Evolutionary conservation across 2,329 filamentous ascomycete genomes (phyloP), one percentile per base, ranked within the genome.

Genomic region (Rhynchosporium graminicola): DNA sequence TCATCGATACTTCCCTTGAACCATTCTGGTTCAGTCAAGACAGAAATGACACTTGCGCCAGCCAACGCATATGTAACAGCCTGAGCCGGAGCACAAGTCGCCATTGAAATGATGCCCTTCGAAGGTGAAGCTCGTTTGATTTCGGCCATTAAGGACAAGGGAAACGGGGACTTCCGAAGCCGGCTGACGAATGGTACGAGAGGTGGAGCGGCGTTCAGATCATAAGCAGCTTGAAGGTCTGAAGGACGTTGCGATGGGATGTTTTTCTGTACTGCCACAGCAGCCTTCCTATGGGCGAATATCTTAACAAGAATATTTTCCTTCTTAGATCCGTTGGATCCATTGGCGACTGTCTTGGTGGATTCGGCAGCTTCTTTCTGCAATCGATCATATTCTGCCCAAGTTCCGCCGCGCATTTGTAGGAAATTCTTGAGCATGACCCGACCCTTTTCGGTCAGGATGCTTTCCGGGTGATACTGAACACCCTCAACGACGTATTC

Each of bases 1-100:
- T 99, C 95, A 63, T 99, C 94, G 64, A 99, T 93, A 76, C 90
- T 96, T 54, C 95, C 95, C 78, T 97, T 98, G 82, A 99, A 99
- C 95, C 95, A 99, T 73, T 98, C 90, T 0, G 96, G 95, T 77
- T 99, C 95, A 0, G 95, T 99, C 52, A 99, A 83, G n/a, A 99
- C 95, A 1, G 95, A 98, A 68, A 99, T 99, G 45, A 96, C 92
- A 74, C 94, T 98, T 54, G 95, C 95, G 13, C 95, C 96, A 6
- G 95, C 93, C 57, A 95, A 83, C 9, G 96, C 95, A 75, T 99
- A 99, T 69, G 89, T 92, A 67, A 88, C 87, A 47, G 96, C 95
- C 76, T 99, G 95, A 4, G 88, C 87, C 29, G 95, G 92, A 9
- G 95, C 95, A 70, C 90, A 95, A 28, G 93, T 90, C 31, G 91